These are phyloP conservation scores for Tuber brumale DNA, from an alignment of 495 filamentous ascomycete species.

Conservation along the genomic window DNA sequence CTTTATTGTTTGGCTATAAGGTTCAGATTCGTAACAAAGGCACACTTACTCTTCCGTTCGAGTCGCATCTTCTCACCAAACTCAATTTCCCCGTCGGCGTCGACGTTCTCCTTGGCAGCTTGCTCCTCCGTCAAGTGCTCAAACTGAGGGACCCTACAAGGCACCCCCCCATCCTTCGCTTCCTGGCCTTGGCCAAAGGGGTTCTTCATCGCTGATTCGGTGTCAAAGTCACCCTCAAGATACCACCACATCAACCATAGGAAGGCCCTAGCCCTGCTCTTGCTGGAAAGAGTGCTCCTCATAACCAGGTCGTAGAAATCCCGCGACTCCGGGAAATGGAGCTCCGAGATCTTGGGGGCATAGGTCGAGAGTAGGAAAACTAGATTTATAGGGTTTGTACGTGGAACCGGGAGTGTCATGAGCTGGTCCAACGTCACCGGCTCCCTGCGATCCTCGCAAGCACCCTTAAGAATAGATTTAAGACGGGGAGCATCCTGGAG, in stretches of 20 bases:
- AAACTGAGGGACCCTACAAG: slow-evolving; percentile 75
- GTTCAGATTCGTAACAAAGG: slow-evolving; percentile 46
- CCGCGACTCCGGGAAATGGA: slow-evolving; percentile 74
- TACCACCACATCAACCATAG: slow-evolving; percentile 99
- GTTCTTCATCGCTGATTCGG: slow-evolving; percentile 74
- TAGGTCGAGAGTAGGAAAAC: slow-evolving; percentile 92
- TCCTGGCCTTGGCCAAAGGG: slow-evolving; percentile 75
- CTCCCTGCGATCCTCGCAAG: slow-evolving; percentile 85
- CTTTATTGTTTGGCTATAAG: slow-evolving; percentile 45
- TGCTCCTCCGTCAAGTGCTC: slow-evolving; percentile 69
- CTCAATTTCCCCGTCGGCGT: slow-evolving; percentile 72
- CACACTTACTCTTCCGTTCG: slow-evolving; percentile 66
- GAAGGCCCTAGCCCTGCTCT: slow-evolving; percentile 79
- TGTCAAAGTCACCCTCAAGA: slow-evolving; percentile 87
- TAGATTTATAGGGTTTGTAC: slow-evolving; percentile 94
- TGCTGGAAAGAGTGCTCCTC: slow-evolving; percentile 73
- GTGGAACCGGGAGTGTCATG: slow-evolving; percentile 58
- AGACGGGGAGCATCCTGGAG: slow-evolving; percentile 92
- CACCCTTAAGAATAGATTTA: slow-evolving; percentile 96
- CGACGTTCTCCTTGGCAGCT: slow-evolving; percentile 79
- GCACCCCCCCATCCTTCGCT: slow-evolving; percentile 56
- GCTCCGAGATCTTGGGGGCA: slow-evolving; percentile 82
- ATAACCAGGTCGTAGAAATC: slow-evolving; percentile 98
- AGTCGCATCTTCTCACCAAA: slow-evolving; percentile 80
- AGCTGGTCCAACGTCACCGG: slow-evolving; percentile 80